These are phyloP conservation scores for Talaromyces sp. DNA, from an alignment of 2,329 filamentous ascomycete species.

Conservation along the genomic window DNA sequence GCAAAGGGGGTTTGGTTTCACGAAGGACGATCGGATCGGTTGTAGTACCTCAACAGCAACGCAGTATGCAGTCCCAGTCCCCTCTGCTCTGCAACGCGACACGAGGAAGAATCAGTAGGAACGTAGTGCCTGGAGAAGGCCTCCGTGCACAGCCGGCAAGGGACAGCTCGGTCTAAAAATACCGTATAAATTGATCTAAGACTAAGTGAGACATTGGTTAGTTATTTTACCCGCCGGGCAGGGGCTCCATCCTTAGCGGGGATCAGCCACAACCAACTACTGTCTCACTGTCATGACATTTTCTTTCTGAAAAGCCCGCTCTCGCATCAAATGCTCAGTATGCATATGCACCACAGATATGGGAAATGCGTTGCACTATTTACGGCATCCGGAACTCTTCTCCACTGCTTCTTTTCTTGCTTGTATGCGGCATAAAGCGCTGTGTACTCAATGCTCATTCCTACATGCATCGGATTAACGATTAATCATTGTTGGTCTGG, in stretches of 20 bases:
- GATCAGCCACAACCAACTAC: background rate
- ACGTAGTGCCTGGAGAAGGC: background rate
- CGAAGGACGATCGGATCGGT: background rate
- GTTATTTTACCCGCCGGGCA: background rate
- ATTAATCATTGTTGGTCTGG: background rate
- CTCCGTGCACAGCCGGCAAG: background rate
- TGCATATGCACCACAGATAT: background rate
- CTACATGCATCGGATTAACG: background rate
- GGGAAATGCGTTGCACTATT: background rate
- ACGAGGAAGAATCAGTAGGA: background rate
- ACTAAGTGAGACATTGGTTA: background rate
- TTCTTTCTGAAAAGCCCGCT: background rate
- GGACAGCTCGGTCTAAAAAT: background rate
- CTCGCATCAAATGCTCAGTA: background rate
- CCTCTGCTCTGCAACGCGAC: background rate
- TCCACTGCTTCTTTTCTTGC: background rate
- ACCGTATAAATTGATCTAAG: background rate
- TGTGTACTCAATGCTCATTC: background rate
- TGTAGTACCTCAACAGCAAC: background rate
- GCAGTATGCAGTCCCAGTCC: background rate
- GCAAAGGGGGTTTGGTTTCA: constrained; percentile 1
- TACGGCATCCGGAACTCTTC: too few relatives aligned
- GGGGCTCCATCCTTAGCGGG: background rate
- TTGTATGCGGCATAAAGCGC: background rate
- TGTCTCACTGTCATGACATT: background rate